These are phyloP conservation scores for Rosa multiflora DNA, from an alignment of 306 rosid genomes.

Conservation along the genomic window DNA sequence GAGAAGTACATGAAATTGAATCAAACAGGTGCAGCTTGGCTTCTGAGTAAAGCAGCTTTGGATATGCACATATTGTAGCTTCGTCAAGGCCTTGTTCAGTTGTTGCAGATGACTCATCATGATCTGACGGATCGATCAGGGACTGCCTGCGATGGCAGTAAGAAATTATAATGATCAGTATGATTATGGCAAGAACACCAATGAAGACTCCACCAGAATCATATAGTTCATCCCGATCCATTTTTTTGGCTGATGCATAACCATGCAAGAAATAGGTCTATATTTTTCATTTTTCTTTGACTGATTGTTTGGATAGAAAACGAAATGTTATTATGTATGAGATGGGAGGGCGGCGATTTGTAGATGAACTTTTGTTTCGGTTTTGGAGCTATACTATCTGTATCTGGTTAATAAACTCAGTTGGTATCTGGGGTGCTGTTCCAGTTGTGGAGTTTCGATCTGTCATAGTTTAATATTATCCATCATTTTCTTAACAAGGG, in stretches of 20 bases:
- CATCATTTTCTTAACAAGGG: too few relatives aligned
- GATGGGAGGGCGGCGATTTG: too few relatives aligned
- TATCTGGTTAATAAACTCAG: too few relatives aligned
- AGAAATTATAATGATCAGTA: not conserved
- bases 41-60: conserved; percentile 17
- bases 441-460: too few relatives aligned
- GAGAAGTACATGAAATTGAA: not conserved
- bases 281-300: not conserved
- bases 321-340: too few relatives aligned
- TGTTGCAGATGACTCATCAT: not conserved
- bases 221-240: conserved; percentile 9
- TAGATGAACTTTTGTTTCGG: too few relatives aligned
- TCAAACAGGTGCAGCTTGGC: conserved; percentile 5
- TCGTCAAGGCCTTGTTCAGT: conserved; percentile 12
- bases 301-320: not conserved
- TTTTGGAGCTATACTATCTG: too few relatives aligned
- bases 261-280: not conserved
- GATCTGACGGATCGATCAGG: not conserved
- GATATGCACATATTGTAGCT: conserved; percentile 12
- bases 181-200: conserved; percentile 1
- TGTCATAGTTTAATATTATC: too few relatives aligned
- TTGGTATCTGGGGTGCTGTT: too few relatives aligned
- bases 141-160: conserved; percentile 11
- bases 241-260: not conserved
- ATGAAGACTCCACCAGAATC: conserved; percentile 8